Evolutionary conservation across 192 early-diverging fungal species (phyloP).

Genomic region (Entomortierella beljakovae): DNA sequence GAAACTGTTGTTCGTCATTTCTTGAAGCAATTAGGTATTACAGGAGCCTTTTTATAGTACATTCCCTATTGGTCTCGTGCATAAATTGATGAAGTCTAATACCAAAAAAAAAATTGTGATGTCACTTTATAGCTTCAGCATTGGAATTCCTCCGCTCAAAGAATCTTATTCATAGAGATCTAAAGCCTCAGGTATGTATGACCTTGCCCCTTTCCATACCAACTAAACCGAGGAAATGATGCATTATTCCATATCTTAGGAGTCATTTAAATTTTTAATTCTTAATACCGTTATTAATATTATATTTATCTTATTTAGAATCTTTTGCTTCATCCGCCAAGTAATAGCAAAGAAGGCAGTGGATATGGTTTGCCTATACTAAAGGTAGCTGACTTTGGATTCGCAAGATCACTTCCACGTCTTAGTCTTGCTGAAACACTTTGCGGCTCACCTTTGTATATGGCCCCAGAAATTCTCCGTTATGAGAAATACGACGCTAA

Average conservation of each 20-base stretch:
- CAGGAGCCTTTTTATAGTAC: too few species aligned
- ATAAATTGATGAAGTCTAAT: background rate
- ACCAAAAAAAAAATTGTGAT: background rate
- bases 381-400: slow-evolving; percentile 98
- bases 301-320: slow-evolving; percentile 65
- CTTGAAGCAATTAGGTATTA: slow-evolving; percentile 86
- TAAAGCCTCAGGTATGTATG: slow-evolving; percentile 90
- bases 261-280: too few species aligned
- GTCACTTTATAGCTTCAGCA: slow-evolving; percentile 70
- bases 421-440: slow-evolving; percentile 93
- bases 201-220: background rate
- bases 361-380: slow-evolving; percentile 77
- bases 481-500: slow-evolving; percentile 96
- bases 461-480: slow-evolving; percentile 90
- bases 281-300: too few species aligned
- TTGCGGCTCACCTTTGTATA: slow-evolving; percentile 97
- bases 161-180: slow-evolving; percentile 94
- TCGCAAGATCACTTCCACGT: slow-evolving; percentile 88
- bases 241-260: too few species aligned
- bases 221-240: too few species aligned
- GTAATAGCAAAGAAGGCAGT: slow-evolving; percentile 56
- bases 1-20: slow-evolving; percentile 88
- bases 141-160: slow-evolving; percentile 89
- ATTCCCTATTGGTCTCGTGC: too few species aligned
- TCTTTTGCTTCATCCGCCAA: slow-evolving; percentile 78